Base-by-base conservation (phyloP, 2,329 filamentous ascomycete genomes). In the Penicillium aurantiogriseum region DNA sequence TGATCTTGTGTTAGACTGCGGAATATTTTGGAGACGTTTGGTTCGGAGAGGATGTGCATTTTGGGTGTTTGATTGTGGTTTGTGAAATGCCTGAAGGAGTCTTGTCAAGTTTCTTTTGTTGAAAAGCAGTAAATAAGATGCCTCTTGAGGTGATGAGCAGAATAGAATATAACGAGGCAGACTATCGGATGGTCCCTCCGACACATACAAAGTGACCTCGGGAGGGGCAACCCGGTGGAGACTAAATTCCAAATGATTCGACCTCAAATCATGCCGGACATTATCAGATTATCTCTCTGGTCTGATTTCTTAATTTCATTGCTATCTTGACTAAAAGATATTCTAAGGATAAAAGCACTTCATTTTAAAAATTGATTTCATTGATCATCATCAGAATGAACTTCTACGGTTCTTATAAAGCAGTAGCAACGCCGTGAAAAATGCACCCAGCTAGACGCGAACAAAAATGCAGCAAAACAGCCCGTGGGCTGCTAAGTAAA, bases 11-110 rank as follows among this genome's bases (percentile, higher is more conserved):
- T 69, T 27, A 77, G 58, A 23, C 60, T 58, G 44, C 68, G 66
- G 35, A 77, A 71, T 40, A 76, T 65, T 8, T 66, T 66, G 35
- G 67, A 63, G 35, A 77, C 69, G 11, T 68, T 61, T 35, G 69
- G 67, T 51, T 75, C 73, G 15, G 72, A 64, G 44, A 75, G 63
- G 27, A 75, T 62, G 42, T 72, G 69, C 72, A 75, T 75, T 21
- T 47, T 67, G 55, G n/a, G 27, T 42, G 42, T 11, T 38, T 58
- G 39, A 17, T 35, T 39, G 29, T 36, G 10, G 15, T 2, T 42
- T 15, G 10, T 25, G 17, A 23, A 2, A 39, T 35, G 9, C 8
- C n/a, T n/a, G 8, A 19, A n/a, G 5, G 9, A 7, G 17, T 11
- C 11, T 35, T 27, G 15, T 27, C 3, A 21, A 29, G 17, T 38